Evolutionary conservation across 768 basidiomycete genomes (phyloP).

Genomic region (Mycena epipterygia): DNA sequence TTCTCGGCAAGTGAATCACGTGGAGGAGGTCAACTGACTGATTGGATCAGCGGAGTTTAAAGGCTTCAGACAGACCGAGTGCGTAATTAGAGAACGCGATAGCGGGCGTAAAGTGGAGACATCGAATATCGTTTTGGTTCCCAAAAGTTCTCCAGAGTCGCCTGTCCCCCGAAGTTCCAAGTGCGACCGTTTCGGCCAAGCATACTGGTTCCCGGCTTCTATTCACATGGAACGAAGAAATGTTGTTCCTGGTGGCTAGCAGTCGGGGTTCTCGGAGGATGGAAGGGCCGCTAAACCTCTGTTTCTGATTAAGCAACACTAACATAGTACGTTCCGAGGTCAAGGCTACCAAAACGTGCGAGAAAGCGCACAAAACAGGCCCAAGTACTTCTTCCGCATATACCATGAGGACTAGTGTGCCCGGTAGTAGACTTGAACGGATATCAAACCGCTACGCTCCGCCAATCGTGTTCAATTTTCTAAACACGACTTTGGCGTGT

Average conservation of each 20-base stretch:
- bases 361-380: conserved; percentile 13
- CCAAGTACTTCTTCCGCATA: conserved; percentile 3
- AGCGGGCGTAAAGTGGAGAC: conserved; percentile 3
- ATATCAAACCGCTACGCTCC: conserved; percentile 10
- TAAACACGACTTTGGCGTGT: not conserved
- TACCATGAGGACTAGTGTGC: conserved; percentile 16
- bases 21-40: no score
- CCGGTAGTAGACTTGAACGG: not conserved
- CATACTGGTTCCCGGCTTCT: conserved; percentile 6
- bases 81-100: conserved; percentile 14
- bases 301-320: conserved; percentile 6
- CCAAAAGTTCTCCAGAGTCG: conserved; percentile 9
- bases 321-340: conserved; percentile 5
- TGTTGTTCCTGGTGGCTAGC: not conserved
- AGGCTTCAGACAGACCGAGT: no score
- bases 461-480: conserved; percentile 10
- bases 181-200: conserved; percentile 6
- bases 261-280: conserved; percentile 15
- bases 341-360: conserved; percentile 5
- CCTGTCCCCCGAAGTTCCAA: conserved; percentile 10
- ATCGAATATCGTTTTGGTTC: conserved; percentile 1
- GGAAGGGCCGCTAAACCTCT: conserved; percentile 7
- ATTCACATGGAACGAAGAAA: conserved; percentile 6
- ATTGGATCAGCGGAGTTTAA: no score
- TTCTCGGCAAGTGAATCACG: no score